Base-by-base conservation (phyloP, 495 filamentous ascomycete genomes). In the Annulohypoxylon moriforme region DNA sequence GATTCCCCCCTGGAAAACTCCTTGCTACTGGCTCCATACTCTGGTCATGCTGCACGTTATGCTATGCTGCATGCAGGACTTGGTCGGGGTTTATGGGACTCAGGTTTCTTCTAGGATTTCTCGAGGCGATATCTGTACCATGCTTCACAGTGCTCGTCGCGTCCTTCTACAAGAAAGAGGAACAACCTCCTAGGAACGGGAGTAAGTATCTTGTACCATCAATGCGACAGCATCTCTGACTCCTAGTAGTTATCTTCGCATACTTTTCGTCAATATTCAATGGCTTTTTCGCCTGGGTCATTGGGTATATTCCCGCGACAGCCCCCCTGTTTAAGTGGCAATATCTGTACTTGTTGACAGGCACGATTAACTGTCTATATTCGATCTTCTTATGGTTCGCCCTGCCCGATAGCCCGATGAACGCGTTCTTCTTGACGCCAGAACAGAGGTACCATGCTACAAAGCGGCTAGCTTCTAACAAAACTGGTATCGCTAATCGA, bases 261-360 rank as follows among this genome's bases (percentile, higher is more conserved):
- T 73, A 73, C 36, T 73, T 73, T 55, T 73, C 70, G 11, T 73
- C 70, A 1, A 76, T 84, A 31, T 78, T 85, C 72, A 82, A 84
- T 13, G 82, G 82, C 27, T 75, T 86, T 1, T 77, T 85, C 68
- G 81, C 77, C 31, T 86, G 80, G 71, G 81, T 81, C 0, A 82
- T 85, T 29, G 84, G 82, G 22, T 77, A 80, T 68, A 74, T 84
- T 53, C 68, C 75, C 18, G 73, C 68, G 9, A 67, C 70, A 14
- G 69, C 81, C 0, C 68, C 77, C 6, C 33, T 74, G 11, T 20
- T 44, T n/a, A 66, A 47, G 34, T 74, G 72, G 72, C 67, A 70
- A 20, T 76, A 73, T 22, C 46, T 79, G 1, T 77, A 75, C 47
- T 65, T 79, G 27, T 69, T 79, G 6, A 74, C 71, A 5, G 77